Evolutionary conservation across 2,329 filamentous ascomycete species (phyloP).

Genomic region (Hymenoscyphus fructigenus): DNA sequence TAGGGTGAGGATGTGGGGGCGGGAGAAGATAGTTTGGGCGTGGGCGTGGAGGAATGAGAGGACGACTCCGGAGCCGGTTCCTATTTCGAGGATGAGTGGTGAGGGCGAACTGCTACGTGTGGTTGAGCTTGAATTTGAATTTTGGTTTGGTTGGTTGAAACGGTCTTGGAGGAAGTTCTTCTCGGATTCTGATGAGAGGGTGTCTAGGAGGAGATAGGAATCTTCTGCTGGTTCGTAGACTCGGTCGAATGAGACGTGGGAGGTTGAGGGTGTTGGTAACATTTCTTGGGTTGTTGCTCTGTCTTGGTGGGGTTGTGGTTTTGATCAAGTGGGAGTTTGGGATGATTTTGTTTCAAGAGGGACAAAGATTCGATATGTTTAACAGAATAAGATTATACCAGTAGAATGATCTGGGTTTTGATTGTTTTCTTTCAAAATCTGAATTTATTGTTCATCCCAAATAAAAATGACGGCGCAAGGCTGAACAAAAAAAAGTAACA

Average conservation of each 20-base stretch:
- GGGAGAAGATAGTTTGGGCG: conserved; percentile 68
- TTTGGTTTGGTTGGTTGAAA: conserved; percentile 12
- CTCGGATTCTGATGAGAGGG: conserved; percentile 62
- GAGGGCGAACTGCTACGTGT: conserved; percentile 41
- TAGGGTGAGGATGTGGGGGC: conserved; percentile 65
- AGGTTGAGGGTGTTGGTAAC: conserved; percentile 92
- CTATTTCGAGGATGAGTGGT: conserved; percentile 78
- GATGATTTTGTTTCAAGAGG: too few species aligned
- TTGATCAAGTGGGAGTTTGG: conserved; percentile 3
- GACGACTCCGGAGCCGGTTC: conserved; percentile 91
- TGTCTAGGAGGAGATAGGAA: conserved; percentile 91
- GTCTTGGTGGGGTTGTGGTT: conserved; percentile 1
- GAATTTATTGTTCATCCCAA: too few species aligned
- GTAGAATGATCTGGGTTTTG: too few species aligned
- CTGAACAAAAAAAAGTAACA: conserved; percentile 14
- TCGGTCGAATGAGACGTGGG: conserved; percentile 82
- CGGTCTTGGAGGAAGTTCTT: conserved; percentile 30
- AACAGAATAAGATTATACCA: too few species aligned
- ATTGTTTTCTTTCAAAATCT: too few species aligned
- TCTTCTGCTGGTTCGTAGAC: conserved; percentile 97
- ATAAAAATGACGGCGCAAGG: too few species aligned
- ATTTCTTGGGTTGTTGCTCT: conserved; percentile 48
- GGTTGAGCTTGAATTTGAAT: neutral
- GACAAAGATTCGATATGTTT: too few species aligned
- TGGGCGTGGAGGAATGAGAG: conserved; percentile 83